Conservation (phyloP, 768 basidiomycete genomes). For the Kwoniella bestiolae region DNA sequence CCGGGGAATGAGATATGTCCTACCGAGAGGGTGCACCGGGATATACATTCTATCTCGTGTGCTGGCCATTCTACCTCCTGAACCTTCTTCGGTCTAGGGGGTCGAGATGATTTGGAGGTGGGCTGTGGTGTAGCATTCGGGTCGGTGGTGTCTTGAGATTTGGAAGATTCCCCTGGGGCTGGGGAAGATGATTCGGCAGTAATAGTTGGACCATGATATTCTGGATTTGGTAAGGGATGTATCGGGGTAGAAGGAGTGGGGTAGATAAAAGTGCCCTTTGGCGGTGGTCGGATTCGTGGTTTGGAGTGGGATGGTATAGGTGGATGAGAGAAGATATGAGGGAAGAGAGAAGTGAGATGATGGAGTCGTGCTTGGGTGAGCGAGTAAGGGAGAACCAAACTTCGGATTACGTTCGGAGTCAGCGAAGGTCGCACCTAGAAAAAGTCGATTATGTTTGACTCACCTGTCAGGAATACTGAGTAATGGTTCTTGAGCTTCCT, state of each 20-base stretch:
- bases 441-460: constrained; percentile 3
- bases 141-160: not conserved
- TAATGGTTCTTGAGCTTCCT: constrained; percentile 26
- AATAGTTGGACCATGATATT: constrained; percentile 44
- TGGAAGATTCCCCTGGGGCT: constrained; percentile 4
- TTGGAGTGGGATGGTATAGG: constrained; percentile 38
- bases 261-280: constrained; percentile 37
- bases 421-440: not conserved
- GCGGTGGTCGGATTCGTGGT: constrained; percentile 38
- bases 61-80: constrained; percentile 37
- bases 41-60: constrained; percentile 50
- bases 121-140: not conserved
- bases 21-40: constrained; percentile 39
- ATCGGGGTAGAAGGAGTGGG: constrained; percentile 37
- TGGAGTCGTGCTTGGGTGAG: constrained; percentile 43
- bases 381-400: constrained; percentile 39
- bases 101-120: constrained; percentile 2
- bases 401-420: constrained; percentile 9
- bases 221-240: constrained; percentile 35
- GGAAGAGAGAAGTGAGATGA: constrained; percentile 45
- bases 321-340: constrained; percentile 51
- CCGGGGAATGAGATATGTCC: constrained; percentile 47
- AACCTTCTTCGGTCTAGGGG: constrained; percentile 21
- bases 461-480: constrained; percentile 38
- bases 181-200: constrained; percentile 6